Evolutionary conservation across 129 eudicot genomes (phyloP).

Genomic region (Silybum marianum): DNA sequence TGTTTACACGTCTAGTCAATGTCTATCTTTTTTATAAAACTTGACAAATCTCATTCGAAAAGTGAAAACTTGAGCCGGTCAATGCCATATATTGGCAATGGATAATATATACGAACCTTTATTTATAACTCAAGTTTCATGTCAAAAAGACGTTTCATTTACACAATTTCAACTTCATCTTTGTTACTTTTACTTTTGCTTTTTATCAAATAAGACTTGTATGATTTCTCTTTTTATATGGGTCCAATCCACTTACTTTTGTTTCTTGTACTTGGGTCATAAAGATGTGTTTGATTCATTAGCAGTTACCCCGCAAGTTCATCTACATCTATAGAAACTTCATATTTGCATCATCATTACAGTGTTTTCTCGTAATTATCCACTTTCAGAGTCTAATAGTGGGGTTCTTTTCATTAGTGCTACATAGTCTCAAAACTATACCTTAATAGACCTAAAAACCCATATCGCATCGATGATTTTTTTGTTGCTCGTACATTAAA

Average conservation of each 20-base stretch:
- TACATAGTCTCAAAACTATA: background rate
- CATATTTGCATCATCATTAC: conserved; percentile 27
- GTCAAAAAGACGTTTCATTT: conserved; percentile 11
- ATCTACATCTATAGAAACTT: conserved; percentile 23
- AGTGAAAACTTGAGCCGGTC: background rate
- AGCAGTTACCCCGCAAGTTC: conserved; percentile 4
- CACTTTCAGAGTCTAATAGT: conserved; percentile 19
- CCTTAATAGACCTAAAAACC: background rate
- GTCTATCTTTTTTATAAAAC: conserved; percentile 2
- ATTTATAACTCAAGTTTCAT: conserved; percentile 20
- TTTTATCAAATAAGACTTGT: conserved; percentile 33
- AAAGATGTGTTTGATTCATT: conserved; percentile 23
- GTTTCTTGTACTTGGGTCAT: conserved; percentile 25
- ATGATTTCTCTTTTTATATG: conserved; percentile 28
- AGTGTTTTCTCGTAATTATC: conserved; percentile 19
- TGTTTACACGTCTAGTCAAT: conserved; percentile 13
- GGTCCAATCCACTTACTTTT: conserved; percentile 39
- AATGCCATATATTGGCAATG: background rate
- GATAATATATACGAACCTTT: conserved; percentile 12
- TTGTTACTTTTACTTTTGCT: conserved; percentile 25
- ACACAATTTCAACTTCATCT: conserved; percentile 39
- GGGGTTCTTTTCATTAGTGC: conserved; percentile 23
- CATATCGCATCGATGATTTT: background rate
- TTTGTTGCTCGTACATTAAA: background rate
- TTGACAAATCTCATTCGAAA: background rate